phyloP scores from a whole-genome alignment of 257 asterid species.

The Solanum virginianum region DNA sequence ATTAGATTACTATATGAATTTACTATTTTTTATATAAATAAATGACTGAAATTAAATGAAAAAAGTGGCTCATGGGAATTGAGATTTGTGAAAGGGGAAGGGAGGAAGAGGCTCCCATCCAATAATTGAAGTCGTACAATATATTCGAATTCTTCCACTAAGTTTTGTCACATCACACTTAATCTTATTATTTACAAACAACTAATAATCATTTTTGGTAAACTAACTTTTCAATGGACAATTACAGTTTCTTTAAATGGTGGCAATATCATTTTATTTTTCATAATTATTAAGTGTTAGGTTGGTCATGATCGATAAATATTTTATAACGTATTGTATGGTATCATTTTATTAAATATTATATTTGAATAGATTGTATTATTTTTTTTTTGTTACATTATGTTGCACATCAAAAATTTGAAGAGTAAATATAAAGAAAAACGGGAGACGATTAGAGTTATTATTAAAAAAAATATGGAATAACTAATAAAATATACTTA shows the following conservation, averaged over 20 bases:
- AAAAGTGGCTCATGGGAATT: background rate
- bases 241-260: background rate
- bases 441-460: background rate
- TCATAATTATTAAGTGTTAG: background rate
- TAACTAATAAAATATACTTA: background rate
- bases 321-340: background rate
- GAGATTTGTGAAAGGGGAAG: background rate
- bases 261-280: background rate
- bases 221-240: background rate
- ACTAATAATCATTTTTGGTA: background rate
- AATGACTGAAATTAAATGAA: background rate
- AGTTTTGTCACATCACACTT: background rate
- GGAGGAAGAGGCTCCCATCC: background rate
- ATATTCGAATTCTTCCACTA: background rate
- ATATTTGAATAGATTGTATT: background rate
- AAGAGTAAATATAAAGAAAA: background rate
- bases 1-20: background rate
- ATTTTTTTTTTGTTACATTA: accelerated
- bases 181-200: background rate
- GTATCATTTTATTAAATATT: background rate
- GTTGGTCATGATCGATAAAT: background rate
- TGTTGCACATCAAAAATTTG: background rate
- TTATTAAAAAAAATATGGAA: accelerated
- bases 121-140: background rate
- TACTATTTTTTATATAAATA: background rate